Conservation (phyloP, 768 basidiomycete genomes). For the Tulasnella sp. region DNA sequence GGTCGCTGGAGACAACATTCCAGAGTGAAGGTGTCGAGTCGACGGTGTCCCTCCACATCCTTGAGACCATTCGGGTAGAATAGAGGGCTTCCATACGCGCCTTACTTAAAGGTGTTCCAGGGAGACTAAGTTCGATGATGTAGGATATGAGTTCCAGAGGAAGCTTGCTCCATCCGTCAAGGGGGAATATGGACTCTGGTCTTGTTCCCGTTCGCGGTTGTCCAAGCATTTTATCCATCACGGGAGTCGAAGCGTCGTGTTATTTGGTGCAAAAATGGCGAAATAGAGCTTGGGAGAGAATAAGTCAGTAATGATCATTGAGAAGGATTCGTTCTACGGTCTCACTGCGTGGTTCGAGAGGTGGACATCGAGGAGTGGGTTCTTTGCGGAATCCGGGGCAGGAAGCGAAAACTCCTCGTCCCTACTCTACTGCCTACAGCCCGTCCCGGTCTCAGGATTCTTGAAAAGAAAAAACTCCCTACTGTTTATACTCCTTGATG, state of each 20-base stretch:
- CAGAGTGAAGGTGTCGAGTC: neutral
- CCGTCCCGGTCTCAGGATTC: too few relatives aligned
- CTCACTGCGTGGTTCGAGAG: too few relatives aligned
- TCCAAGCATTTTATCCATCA: neutral
- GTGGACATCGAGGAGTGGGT: too few relatives aligned
- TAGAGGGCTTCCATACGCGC: neutral
- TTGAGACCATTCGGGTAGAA: neutral
- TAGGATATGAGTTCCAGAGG: neutral
- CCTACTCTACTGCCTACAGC: neutral
- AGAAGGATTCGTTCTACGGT: neutral
- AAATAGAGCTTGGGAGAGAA: neutral
- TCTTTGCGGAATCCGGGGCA: neutral
- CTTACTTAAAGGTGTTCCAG: neutral
- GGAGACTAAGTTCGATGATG: neutral
- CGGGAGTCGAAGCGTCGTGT: neutral
- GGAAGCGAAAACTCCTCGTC: too few relatives aligned
- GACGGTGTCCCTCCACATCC: neutral
- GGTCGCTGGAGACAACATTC: neutral
- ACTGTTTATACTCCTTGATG: neutral
- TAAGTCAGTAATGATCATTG: neutral
- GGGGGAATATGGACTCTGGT: neutral
- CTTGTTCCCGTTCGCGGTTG: neutral
- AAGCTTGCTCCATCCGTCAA: neutral
- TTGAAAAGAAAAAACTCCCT: too few relatives aligned
- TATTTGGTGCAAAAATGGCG: neutral